Evolutionary conservation across 345 rosid species (phyloP).

Genomic region (Gossypium mustelinum): DNA sequence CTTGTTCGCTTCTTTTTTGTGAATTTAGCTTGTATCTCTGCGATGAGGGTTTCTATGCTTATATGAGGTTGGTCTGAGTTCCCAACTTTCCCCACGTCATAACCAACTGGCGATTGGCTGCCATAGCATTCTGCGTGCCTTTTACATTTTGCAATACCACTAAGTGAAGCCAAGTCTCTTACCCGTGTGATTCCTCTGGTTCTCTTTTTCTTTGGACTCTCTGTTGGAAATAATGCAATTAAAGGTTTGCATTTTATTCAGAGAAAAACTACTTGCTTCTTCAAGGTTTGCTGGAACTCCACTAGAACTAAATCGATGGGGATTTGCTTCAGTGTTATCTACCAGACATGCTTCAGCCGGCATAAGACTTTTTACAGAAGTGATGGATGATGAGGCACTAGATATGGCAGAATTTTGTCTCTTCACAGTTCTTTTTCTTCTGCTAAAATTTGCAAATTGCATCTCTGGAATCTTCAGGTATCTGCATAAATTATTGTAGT

Average conservation of each 20-base stretch:
- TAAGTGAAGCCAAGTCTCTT: conserved; percentile 44
- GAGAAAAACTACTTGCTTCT: conserved; percentile 25
- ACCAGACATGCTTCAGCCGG: conserved; percentile 21
- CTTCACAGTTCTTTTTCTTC: conserved; percentile 47
- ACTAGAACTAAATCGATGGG: conserved; percentile 15
- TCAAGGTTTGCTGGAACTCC: conserved; percentile 20
- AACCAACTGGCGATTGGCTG: conserved; percentile 18
- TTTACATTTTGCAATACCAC: conserved; percentile 21
- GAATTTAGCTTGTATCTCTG: conserved; percentile 27
- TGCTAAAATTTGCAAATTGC: conserved; percentile 26
- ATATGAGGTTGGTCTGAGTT: conserved; percentile 22
- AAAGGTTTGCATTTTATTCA: conserved; percentile 28
- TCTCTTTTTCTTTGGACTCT: conserved; percentile 47
- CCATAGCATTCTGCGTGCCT: conserved; percentile 20
- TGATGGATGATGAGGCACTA: conserved; percentile 32
- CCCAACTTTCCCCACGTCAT: conserved; percentile 19
- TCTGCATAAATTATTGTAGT: conserved; percentile 33
- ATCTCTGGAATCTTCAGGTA: conserved; percentile 30
- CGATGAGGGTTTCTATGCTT: conserved; percentile 33
- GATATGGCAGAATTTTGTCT: conserved; percentile 30
- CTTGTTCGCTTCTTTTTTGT: conserved; percentile 50
- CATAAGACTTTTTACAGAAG: conserved; percentile 13
- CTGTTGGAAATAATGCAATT: conserved; percentile 28
- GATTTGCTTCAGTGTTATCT: conserved; percentile 11
- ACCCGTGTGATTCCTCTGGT: conserved; percentile 45